Conservation (phyloP, 1,284 basidiomycete genomes). For the Macrocybe sp. region DNA sequence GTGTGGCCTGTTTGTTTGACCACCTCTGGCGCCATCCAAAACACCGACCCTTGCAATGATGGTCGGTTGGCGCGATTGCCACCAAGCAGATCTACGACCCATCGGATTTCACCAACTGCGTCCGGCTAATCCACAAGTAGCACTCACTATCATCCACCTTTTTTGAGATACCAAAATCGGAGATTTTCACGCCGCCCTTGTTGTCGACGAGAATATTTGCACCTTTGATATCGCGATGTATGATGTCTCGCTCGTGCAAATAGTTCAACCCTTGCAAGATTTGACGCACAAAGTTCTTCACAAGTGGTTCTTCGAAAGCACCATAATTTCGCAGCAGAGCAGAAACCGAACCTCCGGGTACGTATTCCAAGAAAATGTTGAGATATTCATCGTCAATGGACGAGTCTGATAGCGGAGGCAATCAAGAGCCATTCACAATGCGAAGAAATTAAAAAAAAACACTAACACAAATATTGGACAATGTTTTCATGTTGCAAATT, state of each 20-base stretch:
- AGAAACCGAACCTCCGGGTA: slow-evolving; percentile 95
- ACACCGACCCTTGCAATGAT: slow-evolving; percentile 94
- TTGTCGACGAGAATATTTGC: slow-evolving; percentile 98
- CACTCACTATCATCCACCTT: slow-evolving; percentile 90
- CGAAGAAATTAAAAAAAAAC: slow-evolving; percentile 21
- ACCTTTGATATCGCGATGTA: slow-evolving; percentile 98
- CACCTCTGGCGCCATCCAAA: slow-evolving; percentile 99
- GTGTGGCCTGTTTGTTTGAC: slow-evolving; percentile 96
- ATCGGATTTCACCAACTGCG: not conserved
- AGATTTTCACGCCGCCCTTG: slow-evolving; percentile 97
- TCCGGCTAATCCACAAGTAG: slow-evolving; percentile 3
- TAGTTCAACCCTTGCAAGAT: slow-evolving; percentile 91
- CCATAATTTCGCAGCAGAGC: slow-evolving; percentile 92
- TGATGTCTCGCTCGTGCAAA: slow-evolving; percentile 91
- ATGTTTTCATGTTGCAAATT: slow-evolving; percentile 96
- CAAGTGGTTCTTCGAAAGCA: slow-evolving; percentile 93
- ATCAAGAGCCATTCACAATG: slow-evolving; percentile 9
- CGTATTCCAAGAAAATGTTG: slow-evolving; percentile 99
- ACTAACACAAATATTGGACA: slow-evolving; percentile 90
- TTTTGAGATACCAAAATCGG: slow-evolving; percentile 98
- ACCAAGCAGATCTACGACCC: slow-evolving; percentile 62
- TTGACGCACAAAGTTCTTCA: slow-evolving; percentile 92
- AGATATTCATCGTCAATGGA: slow-evolving; percentile 85
- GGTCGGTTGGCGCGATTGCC: slow-evolving; percentile 80
- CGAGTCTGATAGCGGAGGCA: slow-evolving; percentile 54